These are phyloP conservation scores for Apiospora aurea DNA, from an alignment of 2,329 filamentous ascomycete genomes.

Conservation along the genomic window DNA sequence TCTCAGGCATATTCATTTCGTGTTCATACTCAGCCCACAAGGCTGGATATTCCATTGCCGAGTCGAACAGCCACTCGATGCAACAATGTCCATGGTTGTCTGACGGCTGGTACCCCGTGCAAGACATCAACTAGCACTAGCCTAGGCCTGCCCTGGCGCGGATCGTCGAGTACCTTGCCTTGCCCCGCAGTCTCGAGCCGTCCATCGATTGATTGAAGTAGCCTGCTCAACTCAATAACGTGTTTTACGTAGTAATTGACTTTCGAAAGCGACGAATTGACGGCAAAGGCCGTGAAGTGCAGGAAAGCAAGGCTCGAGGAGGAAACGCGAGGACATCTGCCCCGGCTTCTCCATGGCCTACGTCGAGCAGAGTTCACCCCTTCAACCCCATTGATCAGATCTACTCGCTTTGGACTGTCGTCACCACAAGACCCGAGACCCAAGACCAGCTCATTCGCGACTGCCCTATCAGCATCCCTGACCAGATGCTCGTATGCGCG, in stretches of 20 bases:
- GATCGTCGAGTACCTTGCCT: slow-evolving; percentile 21
- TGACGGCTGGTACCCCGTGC: neutral
- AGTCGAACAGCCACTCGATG: neutral
- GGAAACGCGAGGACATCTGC: neutral
- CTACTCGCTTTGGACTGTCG: neutral
- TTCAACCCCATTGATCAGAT: neutral
- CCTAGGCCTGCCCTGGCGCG: neutral
- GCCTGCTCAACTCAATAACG: neutral
- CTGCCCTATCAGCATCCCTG: neutral
- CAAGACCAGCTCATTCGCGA: neutral
- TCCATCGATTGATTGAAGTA: neutral
- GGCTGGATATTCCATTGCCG: neutral
- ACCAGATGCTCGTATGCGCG: neutral
- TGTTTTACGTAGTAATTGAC: neutral
- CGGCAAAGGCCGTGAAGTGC: neutral
- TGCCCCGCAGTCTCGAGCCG: slow-evolving; percentile 15
- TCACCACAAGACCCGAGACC: neutral
- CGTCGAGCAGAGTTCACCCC: neutral
- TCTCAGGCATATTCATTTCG: no score
- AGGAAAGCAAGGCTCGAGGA: neutral
- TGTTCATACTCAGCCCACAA: neutral
- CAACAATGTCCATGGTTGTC: neutral
- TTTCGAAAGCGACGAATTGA: slow-evolving; percentile 6
- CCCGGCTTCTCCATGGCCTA: neutral
- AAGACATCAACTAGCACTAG: slow-evolving; percentile 10